Percentiles rank a stretch among this genome's conserved stretches.
Conservation (phyloP, 108 stramenopile genomes). For the Chaetoceros muelleri region DNA sequence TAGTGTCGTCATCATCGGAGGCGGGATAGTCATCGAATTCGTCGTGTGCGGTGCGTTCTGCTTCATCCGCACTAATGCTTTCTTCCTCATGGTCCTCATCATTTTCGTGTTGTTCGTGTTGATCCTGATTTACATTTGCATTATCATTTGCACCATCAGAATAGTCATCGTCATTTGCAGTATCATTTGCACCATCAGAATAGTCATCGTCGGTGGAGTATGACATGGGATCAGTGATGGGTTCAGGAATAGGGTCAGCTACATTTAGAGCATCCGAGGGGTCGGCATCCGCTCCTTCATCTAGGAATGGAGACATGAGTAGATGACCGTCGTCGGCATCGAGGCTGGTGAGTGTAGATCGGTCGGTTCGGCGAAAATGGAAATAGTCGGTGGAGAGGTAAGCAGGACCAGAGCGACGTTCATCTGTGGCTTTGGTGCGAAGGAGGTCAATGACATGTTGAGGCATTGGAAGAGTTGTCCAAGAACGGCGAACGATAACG, state of each 20-base stretch:
- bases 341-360: no score
- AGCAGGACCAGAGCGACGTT: neutral
- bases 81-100: neutral
- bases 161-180: no score
- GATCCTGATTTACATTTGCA: no score
- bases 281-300: no score
- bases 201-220: neutral
- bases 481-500: neutral
- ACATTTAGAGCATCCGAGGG: neutral
- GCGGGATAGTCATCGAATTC: neutral
- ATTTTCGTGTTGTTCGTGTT: no score
- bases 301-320: no score
- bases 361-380: no score
- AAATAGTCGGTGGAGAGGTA: no score
- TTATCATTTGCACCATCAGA: no score
- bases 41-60: neutral
- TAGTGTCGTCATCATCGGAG: neutral
- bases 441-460: conserved; percentile 10
- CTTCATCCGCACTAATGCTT: neutral
- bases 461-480: conserved; percentile 22
- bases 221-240: neutral
- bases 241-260: neutral
- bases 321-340: no score
- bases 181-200: neutral
- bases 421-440: no score